These are phyloP conservation scores for Xylaria multiplex DNA, from an alignment of 2,329 filamentous ascomycete genomes.

Conservation along the genomic window DNA sequence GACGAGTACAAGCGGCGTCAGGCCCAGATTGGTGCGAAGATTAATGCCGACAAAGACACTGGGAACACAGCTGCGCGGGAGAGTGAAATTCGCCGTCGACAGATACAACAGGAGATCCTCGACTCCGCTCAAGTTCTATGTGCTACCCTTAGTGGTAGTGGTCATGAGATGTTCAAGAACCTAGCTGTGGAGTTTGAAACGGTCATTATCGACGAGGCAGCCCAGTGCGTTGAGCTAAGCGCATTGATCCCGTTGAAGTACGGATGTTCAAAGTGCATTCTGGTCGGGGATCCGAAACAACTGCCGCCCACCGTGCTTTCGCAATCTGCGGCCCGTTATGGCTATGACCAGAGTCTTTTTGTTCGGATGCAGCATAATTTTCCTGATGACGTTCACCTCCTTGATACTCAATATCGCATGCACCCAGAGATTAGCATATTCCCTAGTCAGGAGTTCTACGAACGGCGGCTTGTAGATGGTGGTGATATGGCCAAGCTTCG, in stretches of 20 bases:
- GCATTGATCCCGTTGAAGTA: conserved; percentile 98
- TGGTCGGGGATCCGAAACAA: conserved; percentile 98
- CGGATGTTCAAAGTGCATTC: conserved; percentile 93
- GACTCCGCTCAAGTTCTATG: conserved; percentile 93
- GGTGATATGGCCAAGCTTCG: conserved; percentile 82
- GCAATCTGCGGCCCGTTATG: conserved; percentile 88
- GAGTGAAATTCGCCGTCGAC: conserved; percentile 83
- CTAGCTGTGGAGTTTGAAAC: conserved; percentile 97
- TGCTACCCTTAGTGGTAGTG: conserved; percentile 92
- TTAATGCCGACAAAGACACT: conserved; percentile 87
- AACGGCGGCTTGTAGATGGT: conserved; percentile 86
- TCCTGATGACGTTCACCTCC: conserved; percentile 85
- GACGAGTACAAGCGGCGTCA: conserved; percentile 82
- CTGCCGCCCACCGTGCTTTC: conserved; percentile 95
- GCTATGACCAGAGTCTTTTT: conserved; percentile 98
- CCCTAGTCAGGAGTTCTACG: conserved; percentile 92
- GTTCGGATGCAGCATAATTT: conserved; percentile 97
- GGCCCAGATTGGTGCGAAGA: conserved; percentile 78
- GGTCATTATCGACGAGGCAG: conserved; percentile 97
- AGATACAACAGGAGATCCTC: conserved; percentile 89
- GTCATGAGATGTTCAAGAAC: conserved; percentile 96
- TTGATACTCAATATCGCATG: conserved; percentile 99
- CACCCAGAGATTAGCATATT: conserved; percentile 95
- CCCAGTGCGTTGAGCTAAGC: conserved; percentile 96
- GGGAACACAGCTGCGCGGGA: conserved; percentile 85